Conservation (phyloP, 352 stramenopile species). For the Pythium biforme region DNA sequence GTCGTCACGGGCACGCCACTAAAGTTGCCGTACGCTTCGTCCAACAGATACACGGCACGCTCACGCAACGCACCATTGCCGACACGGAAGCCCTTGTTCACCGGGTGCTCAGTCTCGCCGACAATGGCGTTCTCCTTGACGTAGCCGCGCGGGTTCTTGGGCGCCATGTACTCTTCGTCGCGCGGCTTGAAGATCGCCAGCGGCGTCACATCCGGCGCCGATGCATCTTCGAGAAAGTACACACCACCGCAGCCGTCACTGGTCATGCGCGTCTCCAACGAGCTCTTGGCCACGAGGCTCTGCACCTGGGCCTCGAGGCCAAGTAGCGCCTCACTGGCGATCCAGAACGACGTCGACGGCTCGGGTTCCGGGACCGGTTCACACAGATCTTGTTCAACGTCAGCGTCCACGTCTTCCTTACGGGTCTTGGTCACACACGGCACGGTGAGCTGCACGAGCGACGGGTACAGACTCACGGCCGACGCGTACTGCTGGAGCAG, state of each 20-base stretch:
- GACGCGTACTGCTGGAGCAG: conserved; percentile 26
- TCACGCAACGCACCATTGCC: conserved; percentile 84
- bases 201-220: conserved; percentile 29
- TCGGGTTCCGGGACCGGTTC: conserved; percentile 11
- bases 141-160: conserved; percentile 97
- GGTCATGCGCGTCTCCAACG: conserved; percentile 58
- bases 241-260: conserved; percentile 78
- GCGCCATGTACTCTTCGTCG: conserved; percentile 98
- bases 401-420: neutral
- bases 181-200: conserved; percentile 96
- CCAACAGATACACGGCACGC: conserved; percentile 79
- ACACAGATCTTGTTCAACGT: neutral
- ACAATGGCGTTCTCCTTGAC: conserved; percentile 83
- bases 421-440: conserved; percentile 11
- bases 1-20: conserved; percentile 82
- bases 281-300: conserved; percentile 30
- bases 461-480: conserved; percentile 29
- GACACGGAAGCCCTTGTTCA: conserved; percentile 86
- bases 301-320: conserved; percentile 47
- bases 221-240: conserved; percentile 49
- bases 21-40: conserved; percentile 76
- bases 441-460: conserved; percentile 27
- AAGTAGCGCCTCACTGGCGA: conserved; percentile 41
- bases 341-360: conserved; percentile 29
- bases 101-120: conserved; percentile 72